A percentile compares a stretch with the other conserved stretches of the same genome.
phyloP scores from a whole-genome alignment of 345 rosid species.

The Arabis hirsuta region DNA sequence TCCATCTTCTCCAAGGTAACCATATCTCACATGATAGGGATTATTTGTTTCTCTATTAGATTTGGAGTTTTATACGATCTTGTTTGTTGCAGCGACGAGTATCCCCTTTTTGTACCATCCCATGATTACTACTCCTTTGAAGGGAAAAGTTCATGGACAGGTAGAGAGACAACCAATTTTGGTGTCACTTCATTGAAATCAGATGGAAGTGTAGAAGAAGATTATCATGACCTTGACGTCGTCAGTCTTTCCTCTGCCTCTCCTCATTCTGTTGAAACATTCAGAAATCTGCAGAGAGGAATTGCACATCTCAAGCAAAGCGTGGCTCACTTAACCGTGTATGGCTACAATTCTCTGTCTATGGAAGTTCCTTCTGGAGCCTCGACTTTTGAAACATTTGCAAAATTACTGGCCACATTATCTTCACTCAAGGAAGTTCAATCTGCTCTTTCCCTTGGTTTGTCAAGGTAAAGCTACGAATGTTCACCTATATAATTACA shows the following conservation, averaged over 20 bases:
- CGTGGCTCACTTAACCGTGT: slow-evolving; percentile 83
- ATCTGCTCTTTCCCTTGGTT: slow-evolving; percentile 64
- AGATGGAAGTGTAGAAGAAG: slow-evolving; percentile 69
- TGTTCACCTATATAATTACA: neutral
- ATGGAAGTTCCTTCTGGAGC: slow-evolving; percentile 79
- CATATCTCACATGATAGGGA: slow-evolving; percentile 14
- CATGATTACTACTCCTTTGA: slow-evolving; percentile 79
- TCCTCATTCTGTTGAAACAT: slow-evolving; percentile 75
- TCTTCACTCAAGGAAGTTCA: slow-evolving; percentile 84
- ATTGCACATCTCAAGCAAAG: slow-evolving; percentile 90
- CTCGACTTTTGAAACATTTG: slow-evolving; percentile 88
- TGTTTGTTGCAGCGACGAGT: slow-evolving; percentile 63
- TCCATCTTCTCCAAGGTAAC: slow-evolving; percentile 81
- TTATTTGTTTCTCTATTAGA: slow-evolving; percentile 26
- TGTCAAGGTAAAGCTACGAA: slow-evolving; percentile 62
- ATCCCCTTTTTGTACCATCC: slow-evolving; percentile 91
- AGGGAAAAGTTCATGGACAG: slow-evolving; percentile 84
- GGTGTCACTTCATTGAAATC: slow-evolving; percentile 89
- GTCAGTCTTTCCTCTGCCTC: slow-evolving; percentile 74
- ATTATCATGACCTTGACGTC: slow-evolving; percentile 69
- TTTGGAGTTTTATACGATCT: slow-evolving; percentile 30
- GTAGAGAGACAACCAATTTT: slow-evolving; percentile 75
- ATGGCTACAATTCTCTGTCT: slow-evolving; percentile 73
- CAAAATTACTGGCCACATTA: slow-evolving; percentile 65
- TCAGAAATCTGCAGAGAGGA: slow-evolving; percentile 88